Conservation (phyloP, 768 basidiomycete genomes). For the Cyclocybe cylindracea region DNA sequence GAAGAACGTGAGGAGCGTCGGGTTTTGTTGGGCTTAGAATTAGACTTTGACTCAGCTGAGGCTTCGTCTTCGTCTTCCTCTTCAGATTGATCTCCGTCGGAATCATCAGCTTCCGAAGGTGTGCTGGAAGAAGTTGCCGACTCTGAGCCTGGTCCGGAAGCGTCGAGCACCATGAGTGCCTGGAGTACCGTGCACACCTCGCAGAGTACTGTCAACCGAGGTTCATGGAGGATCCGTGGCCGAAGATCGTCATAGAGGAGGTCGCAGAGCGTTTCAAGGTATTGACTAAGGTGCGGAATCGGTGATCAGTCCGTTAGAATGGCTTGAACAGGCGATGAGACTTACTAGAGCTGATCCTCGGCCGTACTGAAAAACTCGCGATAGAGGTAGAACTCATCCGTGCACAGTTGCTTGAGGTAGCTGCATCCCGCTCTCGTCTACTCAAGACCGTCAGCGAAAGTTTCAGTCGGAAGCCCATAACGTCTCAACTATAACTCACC, state of each 20-base stretch:
- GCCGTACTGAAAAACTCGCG: slow-evolving; percentile 87
- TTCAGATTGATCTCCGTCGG: slow-evolving; percentile 27
- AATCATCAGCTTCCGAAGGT: slow-evolving; percentile 23
- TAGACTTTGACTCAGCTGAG: background rate
- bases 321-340: slow-evolving; percentile 4
- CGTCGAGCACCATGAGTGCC: slow-evolving; percentile 93
- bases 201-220: slow-evolving; percentile 82
- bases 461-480: background rate
- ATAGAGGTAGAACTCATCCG: slow-evolving; percentile 86
- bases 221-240: slow-evolving; percentile 93
- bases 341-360: slow-evolving; percentile 59
- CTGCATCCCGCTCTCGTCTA: slow-evolving; percentile 91
- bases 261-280: slow-evolving; percentile 90
- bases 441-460: slow-evolving; percentile 2
- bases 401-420: slow-evolving; percentile 89
- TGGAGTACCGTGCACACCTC: slow-evolving; percentile 96
- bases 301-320: slow-evolving; percentile 1
- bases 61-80: slow-evolving; percentile 18
- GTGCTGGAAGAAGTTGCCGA: slow-evolving; percentile 5
- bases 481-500: slow-evolving; percentile 37
- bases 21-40: background rate
- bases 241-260: slow-evolving; percentile 94
- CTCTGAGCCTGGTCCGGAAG: slow-evolving; percentile 33
- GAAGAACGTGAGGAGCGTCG: background rate
- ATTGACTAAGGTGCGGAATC: slow-evolving; percentile 53